Evolutionary conservation across 2,329 filamentous ascomycete genomes (phyloP).

Genomic region (Phaeosphaeriaceae sp.): DNA sequence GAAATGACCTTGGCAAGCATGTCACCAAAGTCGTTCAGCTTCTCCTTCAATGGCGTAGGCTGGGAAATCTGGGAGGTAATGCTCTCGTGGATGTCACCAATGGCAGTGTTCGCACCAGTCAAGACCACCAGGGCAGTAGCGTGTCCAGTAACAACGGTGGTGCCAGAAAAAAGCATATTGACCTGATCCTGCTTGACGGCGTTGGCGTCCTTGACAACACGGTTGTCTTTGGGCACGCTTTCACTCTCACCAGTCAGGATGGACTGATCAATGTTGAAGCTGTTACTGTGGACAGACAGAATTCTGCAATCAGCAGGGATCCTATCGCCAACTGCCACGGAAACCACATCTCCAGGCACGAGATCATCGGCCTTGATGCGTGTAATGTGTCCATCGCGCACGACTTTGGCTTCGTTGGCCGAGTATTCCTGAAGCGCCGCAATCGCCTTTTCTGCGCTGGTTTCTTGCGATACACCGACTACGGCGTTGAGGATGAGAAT

Average conservation of each 20-base stretch:
- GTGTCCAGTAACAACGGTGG: constrained; percentile 92
- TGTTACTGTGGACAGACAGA: constrained; percentile 92
- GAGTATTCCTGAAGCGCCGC: constrained; percentile 98
- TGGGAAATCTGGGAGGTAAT: constrained; percentile 98
- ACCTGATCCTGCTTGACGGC: constrained; percentile 96
- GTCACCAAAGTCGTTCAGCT: constrained; percentile 98
- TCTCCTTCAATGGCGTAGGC: constrained; percentile 96
- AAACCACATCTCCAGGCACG: constrained; percentile 91
- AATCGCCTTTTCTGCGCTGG: constrained; percentile 97
- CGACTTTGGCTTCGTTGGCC: constrained; percentile 93
- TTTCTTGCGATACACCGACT: constrained; percentile 97
- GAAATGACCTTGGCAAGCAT: constrained; percentile 97
- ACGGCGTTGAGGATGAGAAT: constrained; percentile 96
- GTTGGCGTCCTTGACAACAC: constrained; percentile 73
- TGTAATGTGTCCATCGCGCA: constrained; percentile 81
- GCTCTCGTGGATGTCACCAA: constrained; percentile 98
- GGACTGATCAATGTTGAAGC: constrained; percentile 94
- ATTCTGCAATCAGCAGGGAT: constrained; percentile 94
- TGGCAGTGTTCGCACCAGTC: constrained; percentile 89
- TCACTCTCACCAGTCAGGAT: constrained; percentile 97
- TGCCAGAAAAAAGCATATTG: constrained; percentile 98
- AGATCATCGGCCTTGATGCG: constrained; percentile 95
- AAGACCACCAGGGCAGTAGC: constrained; percentile 89
- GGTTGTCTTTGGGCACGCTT: constrained; percentile 86
- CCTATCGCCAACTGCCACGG: constrained; percentile 86